Evolutionary conservation across 176 grass and related monocot species (phyloP).

Genomic region (Musa beccarii): DNA sequence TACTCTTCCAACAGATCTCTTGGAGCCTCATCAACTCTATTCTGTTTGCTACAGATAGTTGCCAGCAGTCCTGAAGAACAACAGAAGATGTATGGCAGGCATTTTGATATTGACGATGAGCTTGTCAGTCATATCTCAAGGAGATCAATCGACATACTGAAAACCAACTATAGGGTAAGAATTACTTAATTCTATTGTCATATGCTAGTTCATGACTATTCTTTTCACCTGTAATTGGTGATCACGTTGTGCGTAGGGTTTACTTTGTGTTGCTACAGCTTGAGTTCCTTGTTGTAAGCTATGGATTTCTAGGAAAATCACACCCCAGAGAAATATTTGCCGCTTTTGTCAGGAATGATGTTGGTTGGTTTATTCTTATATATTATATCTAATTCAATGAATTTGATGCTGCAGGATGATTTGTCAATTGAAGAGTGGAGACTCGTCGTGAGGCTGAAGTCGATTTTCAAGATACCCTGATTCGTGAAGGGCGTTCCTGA

Average conservation of each 20-base stretch:
- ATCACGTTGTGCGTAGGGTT: too few species aligned
- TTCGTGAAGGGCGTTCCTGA: neutral
- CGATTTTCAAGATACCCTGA: constrained; percentile 58
- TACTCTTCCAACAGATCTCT: too few species aligned
- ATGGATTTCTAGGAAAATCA: too few species aligned
- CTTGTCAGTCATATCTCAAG: constrained; percentile 72
- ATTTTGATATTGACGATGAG: constrained; percentile 86
- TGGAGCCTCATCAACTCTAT: neutral
- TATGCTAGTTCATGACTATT: neutral
- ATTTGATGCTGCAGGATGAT: constrained; percentile 38
- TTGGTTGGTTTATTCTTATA: neutral
- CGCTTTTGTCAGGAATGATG: too few species aligned
- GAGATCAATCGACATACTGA: constrained; percentile 77
- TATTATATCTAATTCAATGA: constrained; percentile 2
- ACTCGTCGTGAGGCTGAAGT: constrained; percentile 56
- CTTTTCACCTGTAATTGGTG: neutral
- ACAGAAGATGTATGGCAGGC: constrained; percentile 70
- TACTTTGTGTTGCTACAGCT: too few species aligned
- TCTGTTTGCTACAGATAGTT: constrained; percentile 42
- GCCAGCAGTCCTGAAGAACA: constrained; percentile 65
- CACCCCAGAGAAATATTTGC: too few species aligned
- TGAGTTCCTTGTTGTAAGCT: too few species aligned
- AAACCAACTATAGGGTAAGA: constrained; percentile 76
- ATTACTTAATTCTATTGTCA: neutral
- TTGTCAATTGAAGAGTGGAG: constrained; percentile 60